Evolutionary conservation across 2,329 filamentous ascomycete genomes (phyloP), one percentile per base, ranked within the genome.

Genomic region (Bisporella sp.): DNA sequence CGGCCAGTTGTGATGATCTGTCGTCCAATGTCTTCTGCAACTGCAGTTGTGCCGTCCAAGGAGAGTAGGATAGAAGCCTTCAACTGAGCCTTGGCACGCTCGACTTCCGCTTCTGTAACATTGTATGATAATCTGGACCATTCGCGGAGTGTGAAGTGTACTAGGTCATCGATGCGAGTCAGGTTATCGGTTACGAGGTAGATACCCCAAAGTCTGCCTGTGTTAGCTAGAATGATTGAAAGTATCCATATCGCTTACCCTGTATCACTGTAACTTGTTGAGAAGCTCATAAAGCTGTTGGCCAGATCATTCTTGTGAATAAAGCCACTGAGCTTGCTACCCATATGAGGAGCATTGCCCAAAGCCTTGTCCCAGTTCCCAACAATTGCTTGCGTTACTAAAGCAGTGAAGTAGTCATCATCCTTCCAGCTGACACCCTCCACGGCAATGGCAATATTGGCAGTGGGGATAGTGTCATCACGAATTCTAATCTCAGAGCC

Each of bases 251-350:
- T 13, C 47, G 70, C 84, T 73, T 82, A 96, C 90, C 91, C 93
- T 70, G 93, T 99, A 72, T 99, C 93, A 68, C 91, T 97, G 77
- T 99, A 99, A 79, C 89, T 96, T 61, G 93, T 99, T 60, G 91
- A 96, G 78, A 99, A 99, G 78, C 89, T 95, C 95, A 99, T 99
- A 81, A 96, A 99, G 82, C 91, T 96, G 79, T 96, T 99, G 72
- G 93, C 93, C 56, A 99, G 82, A 71, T 91, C 85, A 75, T 97
- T 83, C 74, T 95, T 85, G 79, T 95, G 88, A 62, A 99, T 85
- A 66, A 93, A 89, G 59, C 86, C 84, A 78, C 89, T 96, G 65
- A 99, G 89, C 81, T 95, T 96, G 87, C 90, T 96, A 65, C 95
- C 93, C 68, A 96, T 86, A 78, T 96, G 93, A 59, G 91, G 86